These are phyloP conservation scores for Flaveria ramosissima DNA, from an alignment of 129 eudicot species.

Conservation along the genomic window DNA sequence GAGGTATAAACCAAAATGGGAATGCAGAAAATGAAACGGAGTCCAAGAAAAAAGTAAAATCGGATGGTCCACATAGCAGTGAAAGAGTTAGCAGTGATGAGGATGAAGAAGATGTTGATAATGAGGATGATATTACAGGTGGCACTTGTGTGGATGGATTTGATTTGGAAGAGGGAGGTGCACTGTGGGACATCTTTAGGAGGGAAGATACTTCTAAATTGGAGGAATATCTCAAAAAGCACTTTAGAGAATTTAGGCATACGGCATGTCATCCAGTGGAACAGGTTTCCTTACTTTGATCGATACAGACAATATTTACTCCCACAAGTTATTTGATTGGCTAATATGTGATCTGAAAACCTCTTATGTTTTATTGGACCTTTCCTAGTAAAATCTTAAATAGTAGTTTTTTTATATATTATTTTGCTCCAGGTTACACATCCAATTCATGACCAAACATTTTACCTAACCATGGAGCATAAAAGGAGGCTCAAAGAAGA, in stretches of 20 bases:
- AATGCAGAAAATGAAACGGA: not conserved
- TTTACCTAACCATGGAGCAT: slow-evolving; percentile 59
- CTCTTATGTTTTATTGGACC: not conserved
- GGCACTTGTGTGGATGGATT: slow-evolving; percentile 20
- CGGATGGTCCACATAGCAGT: not conserved
- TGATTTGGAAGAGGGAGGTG: slow-evolving; percentile 51
- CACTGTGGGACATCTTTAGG: slow-evolving; percentile 76
- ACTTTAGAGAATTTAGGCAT: slow-evolving; percentile 65
- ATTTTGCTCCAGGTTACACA: slow-evolving; percentile 50
- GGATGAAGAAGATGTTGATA: slow-evolving; percentile 4
- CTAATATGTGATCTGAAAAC: not conserved
- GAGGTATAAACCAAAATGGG: not conserved
- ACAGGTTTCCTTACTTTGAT: slow-evolving; percentile 37
- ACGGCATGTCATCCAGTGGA: slow-evolving; percentile 39
- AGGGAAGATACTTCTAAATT: slow-evolving; percentile 66
- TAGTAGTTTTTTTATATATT: slow-evolving; percentile 15
- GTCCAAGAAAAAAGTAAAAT: not conserved
- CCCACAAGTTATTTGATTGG: not conserved
- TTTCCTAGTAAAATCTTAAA: not conserved
- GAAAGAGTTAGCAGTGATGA: slow-evolving; percentile 27
- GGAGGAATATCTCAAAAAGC: slow-evolving; percentile 57
- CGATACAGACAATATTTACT: too few relatives aligned
- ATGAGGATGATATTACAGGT: slow-evolving; percentile 6
- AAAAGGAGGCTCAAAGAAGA: slow-evolving; percentile 69
- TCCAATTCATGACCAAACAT: slow-evolving; percentile 72